Conservation (phyloP, 768 basidiomycete genomes). For the Mycena venus region DNA sequence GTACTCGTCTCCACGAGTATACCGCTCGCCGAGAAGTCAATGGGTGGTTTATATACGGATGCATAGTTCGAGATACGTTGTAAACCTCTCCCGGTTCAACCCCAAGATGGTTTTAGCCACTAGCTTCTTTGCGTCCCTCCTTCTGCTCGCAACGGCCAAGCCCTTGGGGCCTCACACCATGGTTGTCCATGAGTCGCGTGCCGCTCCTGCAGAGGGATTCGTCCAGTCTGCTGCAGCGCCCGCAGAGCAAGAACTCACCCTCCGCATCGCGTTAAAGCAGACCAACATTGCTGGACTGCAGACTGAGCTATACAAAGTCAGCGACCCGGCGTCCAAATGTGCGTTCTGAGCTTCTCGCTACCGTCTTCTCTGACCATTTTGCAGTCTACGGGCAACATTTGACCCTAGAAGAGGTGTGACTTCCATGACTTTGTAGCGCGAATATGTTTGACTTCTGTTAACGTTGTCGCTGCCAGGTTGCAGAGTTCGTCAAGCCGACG, state of each 20-base stretch:
- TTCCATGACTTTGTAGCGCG: background rate
- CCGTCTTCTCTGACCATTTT: background rate
- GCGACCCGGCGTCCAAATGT: conserved; percentile 7
- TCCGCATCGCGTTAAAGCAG: conserved; percentile 18
- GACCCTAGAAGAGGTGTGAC: conserved; percentile 9
- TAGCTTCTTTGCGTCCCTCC: conserved; percentile 10
- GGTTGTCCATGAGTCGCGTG: conserved; percentile 15
- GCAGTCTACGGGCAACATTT: conserved; percentile 14
- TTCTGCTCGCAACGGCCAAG: conserved; percentile 11
- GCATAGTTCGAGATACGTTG: conserved; percentile 3
- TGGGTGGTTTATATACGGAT: conserved; percentile 5
- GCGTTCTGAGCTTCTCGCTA: background rate
- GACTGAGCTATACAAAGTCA: conserved; percentile 19
- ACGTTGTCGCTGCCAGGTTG: conserved; percentile 43
- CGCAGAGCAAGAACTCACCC: conserved; percentile 5
- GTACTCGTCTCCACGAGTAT: conserved; percentile 14
- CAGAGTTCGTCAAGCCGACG: conserved; percentile 51
- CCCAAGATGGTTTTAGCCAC: conserved; percentile 10
- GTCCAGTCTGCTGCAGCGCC: conserved; percentile 9
- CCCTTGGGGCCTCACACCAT: conserved; percentile 6
- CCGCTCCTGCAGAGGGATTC: conserved; percentile 4
- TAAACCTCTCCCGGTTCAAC: conserved; percentile 5
- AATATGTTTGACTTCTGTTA: background rate
- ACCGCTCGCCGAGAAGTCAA: background rate
- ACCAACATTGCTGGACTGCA: conserved; percentile 19